Evolutionary conservation across 2,329 filamentous ascomycete species (phyloP).

Genomic region (Alternaria sp.): DNA sequence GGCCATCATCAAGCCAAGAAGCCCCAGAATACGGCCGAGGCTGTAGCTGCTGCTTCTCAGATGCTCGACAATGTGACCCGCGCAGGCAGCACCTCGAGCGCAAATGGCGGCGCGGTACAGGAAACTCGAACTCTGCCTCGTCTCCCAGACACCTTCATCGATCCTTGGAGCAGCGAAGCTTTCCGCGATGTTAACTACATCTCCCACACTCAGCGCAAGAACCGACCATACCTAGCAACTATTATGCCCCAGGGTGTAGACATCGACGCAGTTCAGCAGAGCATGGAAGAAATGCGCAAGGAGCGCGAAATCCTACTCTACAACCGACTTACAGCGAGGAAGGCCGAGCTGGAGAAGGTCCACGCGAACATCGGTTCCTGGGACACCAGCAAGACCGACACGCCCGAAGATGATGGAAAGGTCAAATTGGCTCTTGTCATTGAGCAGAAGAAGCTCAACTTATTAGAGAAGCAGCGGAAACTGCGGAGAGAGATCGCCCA

Average conservation of each 20-base stretch:
- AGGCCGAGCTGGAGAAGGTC: constrained; percentile 81
- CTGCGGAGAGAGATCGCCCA: constrained; percentile 86
- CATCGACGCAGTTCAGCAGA: constrained; percentile 66
- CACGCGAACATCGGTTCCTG: constrained; percentile 87
- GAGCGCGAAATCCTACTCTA: constrained; percentile 89
- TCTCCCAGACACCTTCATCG: constrained; percentile 64
- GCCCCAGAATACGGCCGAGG: constrained; percentile 50
- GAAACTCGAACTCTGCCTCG: constrained; percentile 41
- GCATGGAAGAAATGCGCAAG: constrained; percentile 69
- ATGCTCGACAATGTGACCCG: constrained; percentile 62
- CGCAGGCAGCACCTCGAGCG: constrained; percentile 46
- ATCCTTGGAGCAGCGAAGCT: constrained; percentile 50
- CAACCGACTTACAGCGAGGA: constrained; percentile 86
- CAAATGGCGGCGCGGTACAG: constrained; percentile 52
- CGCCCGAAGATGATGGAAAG: constrained; percentile 73
- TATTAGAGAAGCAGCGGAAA: constrained; percentile 88
- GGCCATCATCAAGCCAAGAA: constrained; percentile 71
- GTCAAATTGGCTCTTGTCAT: constrained; percentile 91
- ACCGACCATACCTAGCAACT: constrained; percentile 82
- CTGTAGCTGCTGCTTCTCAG: constrained; percentile 57
- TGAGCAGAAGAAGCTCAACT: constrained; percentile 88
- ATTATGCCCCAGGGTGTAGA: constrained; percentile 90
- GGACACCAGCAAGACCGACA: constrained; percentile 76
- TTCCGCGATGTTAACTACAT: constrained; percentile 75
- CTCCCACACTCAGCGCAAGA: constrained; percentile 77